phyloP scores from a whole-genome alignment of 2,329 filamentous ascomycete genomes.

The Thermoascus crustaceus region DNA sequence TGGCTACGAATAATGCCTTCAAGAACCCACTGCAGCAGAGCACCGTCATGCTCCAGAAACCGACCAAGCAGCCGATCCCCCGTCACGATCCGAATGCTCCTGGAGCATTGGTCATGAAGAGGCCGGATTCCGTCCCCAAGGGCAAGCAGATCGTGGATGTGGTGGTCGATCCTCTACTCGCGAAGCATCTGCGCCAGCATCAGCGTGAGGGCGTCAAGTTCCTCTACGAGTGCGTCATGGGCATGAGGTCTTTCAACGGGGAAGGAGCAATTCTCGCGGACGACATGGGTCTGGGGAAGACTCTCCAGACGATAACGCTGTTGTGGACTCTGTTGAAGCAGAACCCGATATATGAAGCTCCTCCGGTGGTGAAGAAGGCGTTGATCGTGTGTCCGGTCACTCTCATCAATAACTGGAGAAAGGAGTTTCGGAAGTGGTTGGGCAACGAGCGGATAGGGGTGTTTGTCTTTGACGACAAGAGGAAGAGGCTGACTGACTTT shows the following conservation, averaged over 20 bases:
- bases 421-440: constrained; percentile 67
- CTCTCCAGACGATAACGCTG: constrained; percentile 62
- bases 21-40: constrained; percentile 54
- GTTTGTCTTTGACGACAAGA: constrained; percentile 55
- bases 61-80: constrained; percentile 45
- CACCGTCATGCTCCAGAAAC: constrained; percentile 41
- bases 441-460: constrained; percentile 63
- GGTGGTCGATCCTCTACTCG: constrained; percentile 60
- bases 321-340: constrained; percentile 67
- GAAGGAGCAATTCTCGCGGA: constrained; percentile 65
- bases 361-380: constrained; percentile 59
- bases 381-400: constrained; percentile 67
- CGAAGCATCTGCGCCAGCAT: constrained; percentile 56
- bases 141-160: constrained; percentile 64
- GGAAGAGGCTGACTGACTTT: constrained; percentile 57
- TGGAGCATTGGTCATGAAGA: constrained; percentile 59
- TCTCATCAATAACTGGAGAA: constrained; percentile 64
- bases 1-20: constrained; percentile 43
- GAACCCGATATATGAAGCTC: constrained; percentile 53
- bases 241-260: constrained; percentile 56
- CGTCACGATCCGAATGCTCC: constrained; percentile 55
- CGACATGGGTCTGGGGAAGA: constrained; percentile 70
- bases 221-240: constrained; percentile 69
- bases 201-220: constrained; percentile 63
- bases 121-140: constrained; percentile 47